These are phyloP conservation scores for Mesembryanthemum crystallinum DNA, from an alignment of 148 eudicot genomes.

Conservation along the genomic window DNA sequence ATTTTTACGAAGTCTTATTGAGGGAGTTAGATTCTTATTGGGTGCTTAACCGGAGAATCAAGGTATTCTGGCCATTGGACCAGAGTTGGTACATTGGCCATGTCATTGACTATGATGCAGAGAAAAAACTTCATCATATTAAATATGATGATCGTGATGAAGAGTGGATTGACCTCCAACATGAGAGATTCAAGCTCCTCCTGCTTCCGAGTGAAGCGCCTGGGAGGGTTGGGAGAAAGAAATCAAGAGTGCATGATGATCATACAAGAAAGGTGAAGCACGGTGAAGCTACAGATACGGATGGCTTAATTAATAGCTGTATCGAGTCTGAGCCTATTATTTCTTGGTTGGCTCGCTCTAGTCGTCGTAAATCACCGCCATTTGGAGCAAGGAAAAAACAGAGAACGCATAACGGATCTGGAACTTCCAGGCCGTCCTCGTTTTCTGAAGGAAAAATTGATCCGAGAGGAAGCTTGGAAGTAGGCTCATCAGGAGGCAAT, in stretches of 20 bases:
- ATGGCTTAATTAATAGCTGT: constrained; percentile 29
- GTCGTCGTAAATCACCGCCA: constrained; percentile 50
- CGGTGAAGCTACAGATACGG: constrained; percentile 29
- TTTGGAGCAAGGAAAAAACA: constrained; percentile 45
- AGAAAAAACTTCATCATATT: constrained; percentile 68
- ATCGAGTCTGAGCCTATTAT: constrained; percentile 84
- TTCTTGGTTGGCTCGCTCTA: constrained; percentile 74
- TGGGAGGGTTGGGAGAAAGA: constrained; percentile 33
- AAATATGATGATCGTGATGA: constrained; percentile 91
- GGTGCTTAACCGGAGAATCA: constrained; percentile 74
- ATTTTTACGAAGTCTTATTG: constrained; percentile 65
- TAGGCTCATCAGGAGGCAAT: constrained; percentile 32
- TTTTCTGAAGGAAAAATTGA: constrained; percentile 32
- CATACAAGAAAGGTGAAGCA: constrained; percentile 21
- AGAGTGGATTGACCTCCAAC: constrained; percentile 80
- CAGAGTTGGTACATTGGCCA: constrained; percentile 87
- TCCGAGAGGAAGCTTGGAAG: constrained; percentile 26
- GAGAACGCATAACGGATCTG: constrained; percentile 30
- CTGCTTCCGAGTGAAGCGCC: constrained; percentile 83
- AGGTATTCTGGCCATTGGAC: constrained; percentile 93
- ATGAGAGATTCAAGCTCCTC: constrained; percentile 82
- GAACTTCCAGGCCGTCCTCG: constrained; percentile 30
- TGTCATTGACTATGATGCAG: constrained; percentile 65
- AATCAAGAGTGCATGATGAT: constrained; percentile 23
- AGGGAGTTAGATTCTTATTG: constrained; percentile 60